Conservation (phyloP, 306 rosid species). For the Crotalaria pallida region DNA sequence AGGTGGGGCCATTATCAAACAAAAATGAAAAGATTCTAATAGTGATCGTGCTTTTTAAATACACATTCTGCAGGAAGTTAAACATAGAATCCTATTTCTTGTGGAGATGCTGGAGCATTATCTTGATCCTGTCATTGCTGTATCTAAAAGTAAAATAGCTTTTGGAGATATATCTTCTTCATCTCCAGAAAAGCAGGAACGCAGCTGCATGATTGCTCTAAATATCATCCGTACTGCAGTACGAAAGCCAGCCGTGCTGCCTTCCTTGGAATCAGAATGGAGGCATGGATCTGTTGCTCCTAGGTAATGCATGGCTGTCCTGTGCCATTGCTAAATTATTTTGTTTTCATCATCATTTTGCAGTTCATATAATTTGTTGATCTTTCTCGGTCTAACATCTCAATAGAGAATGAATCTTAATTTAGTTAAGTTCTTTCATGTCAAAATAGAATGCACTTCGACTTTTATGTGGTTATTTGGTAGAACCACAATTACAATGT, state of each 20-base stretch:
- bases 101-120: conserved; percentile 93
- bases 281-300: conserved; percentile 81
- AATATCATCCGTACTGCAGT: conserved; percentile 83
- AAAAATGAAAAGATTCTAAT: neutral
- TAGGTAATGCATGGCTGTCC: conserved; percentile 46
- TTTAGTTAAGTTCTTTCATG: neutral
- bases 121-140: conserved; percentile 81
- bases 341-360: neutral
- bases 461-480: neutral
- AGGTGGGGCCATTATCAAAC: too few relatives aligned
- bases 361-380: neutral
- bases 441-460: neutral
- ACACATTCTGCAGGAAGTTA: conserved; percentile 61
- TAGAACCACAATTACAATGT: neutral
- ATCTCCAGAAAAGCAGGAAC: conserved; percentile 67
- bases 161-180: conserved; percentile 72
- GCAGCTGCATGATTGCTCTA: conserved; percentile 57
- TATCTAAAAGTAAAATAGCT: conserved; percentile 62
- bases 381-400: neutral
- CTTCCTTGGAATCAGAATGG: conserved; percentile 93
- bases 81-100: conserved; percentile 80
- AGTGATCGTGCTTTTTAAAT: neutral
- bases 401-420: neutral
- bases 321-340: neutral
- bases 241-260: conserved; percentile 72